Evolutionary conservation across 2,329 filamentous ascomycete genomes (phyloP), one percentile per base, ranked within the genome.

Genomic region (Talaromyces sp.): DNA sequence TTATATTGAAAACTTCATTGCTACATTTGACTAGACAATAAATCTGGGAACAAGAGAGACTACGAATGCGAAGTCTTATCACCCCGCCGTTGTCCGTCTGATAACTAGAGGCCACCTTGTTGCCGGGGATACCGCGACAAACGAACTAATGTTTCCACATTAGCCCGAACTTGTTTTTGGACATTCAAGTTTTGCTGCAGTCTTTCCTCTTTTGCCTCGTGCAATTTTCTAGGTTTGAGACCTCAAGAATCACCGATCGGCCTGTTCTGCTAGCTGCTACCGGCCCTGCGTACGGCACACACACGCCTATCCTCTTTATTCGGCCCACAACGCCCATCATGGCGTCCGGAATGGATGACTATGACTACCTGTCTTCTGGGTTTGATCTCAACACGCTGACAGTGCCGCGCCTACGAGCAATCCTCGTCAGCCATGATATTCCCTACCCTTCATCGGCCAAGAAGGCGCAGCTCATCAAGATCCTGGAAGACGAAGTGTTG

Each of bases 371-470:
- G 32, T 86, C 93, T 71, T 84, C 90, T 58, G 90, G 85, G 68
- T 98, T 97, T 73, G 91, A 99, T 73, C 87, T 95, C 21, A 83
- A 84, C 71, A 86, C 84, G 65, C 84, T 98, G 64, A 98, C 92
- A 1, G 87, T 98, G 55, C 92, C 95, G 29, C 89, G 89, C 52
- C 81, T 99, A 68, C 90, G 95, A 69, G 93, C 90, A 55, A 96
- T 98, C 66, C 86, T 99, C 61, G 90, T 98, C 69, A 89, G 87
- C 65, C 91, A 99, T 78, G 89, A 92, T 72, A 81, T 98, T 69
- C 79, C 86, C 41, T 98, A 96, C 72, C 89, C 93, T 5, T 88
- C 91, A 0, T 93, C 88, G 4, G 92, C 95, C 13, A 99, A 98
- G 79, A 99, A 99, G 79, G 80, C 86, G 0, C 89, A 96, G 71